Base-by-base conservation (phyloP, 2,329 filamentous ascomycete genomes). In the Fusarium vanettenii region DNA sequence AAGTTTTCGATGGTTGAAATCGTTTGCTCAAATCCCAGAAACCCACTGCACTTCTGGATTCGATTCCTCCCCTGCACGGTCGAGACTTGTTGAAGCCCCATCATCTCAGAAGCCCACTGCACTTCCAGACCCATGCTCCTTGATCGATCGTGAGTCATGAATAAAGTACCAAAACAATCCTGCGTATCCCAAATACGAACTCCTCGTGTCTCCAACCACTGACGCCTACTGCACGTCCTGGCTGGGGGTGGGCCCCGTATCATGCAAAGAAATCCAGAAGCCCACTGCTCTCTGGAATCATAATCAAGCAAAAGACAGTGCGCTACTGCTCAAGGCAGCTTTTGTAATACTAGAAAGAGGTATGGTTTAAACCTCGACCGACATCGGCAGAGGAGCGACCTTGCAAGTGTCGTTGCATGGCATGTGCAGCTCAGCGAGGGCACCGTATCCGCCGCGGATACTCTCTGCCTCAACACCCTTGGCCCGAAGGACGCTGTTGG, bases 401-500 rank as follows among this genome's bases (percentile, higher is more conserved):
- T 76, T 78, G 62, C 78, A 79, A 1, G 76, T 71, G n/a, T 65
- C 70, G 18, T 78, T 78, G 16, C 73, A 76, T 2, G 78, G 79
- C 62, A 81, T 78, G 37, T 77, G 76, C 43, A 80, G 20, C 63
- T 79, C 74, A 6, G 73, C 68, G 5, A 82, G 68, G 2, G 80
- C 79, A 10, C 65, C 55, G 37, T 78, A 77, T 1, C 87, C 87
- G n/a, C 86, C 87, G 25, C 81, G 80, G 22, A 89, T 76, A 71
- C 86, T 86, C 52, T 86, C 84, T 4, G 87, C 86, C 48, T 85
- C 82, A 27, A 87, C 80, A 0, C 86, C 87, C 74, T 87, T 87
- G 1, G 87, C 87, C 33, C 88, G 83, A 64, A 90, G 79, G 5
- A 90, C 84, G 65, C 87, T 89, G 27, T 87, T 87, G n/a, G 88